A percentile compares a stretch with the other conserved stretches of the same genome.
phyloP scores from a whole-genome alignment of 1,284 basidiomycete genomes.

The Pseudozyma tsukubaensis region DNA sequence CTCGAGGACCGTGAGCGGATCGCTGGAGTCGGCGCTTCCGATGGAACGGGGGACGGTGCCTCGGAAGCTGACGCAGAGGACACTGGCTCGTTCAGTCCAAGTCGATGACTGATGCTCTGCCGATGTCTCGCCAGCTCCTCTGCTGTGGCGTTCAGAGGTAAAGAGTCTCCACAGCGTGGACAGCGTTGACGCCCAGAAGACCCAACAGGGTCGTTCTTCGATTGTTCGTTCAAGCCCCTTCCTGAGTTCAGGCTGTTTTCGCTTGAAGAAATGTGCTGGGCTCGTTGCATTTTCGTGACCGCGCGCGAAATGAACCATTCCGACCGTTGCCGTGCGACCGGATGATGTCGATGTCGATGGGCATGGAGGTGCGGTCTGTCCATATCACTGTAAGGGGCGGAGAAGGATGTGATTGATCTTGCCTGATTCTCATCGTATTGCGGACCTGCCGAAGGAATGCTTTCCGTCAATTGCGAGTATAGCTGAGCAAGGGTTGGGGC shows the following conservation, averaged over 20 bases:
- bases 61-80: constrained; percentile 38
- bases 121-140: constrained; percentile 33
- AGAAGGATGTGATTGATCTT: background rate
- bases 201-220: background rate
- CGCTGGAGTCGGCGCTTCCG: constrained; percentile 19
- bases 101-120: constrained; percentile 40
- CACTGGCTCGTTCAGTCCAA: constrained; percentile 35
- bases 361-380: constrained; percentile 1
- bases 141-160: constrained; percentile 19
- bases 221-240: background rate
- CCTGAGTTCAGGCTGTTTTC: no score
- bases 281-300: constrained; percentile 17
- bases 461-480: constrained; percentile 25
- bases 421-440: background rate
- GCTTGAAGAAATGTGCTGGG: background rate
- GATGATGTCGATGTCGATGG: constrained; percentile 30
- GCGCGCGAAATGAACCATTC: constrained; percentile 41
- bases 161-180: constrained; percentile 25
- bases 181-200: constrained; percentile 2
- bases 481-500: constrained; percentile 18
- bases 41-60: constrained; percentile 22
- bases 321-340: constrained; percentile 10
- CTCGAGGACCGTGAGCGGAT: constrained; percentile 9
- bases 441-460: background rate
- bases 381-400: background rate